A percentile compares a stretch with the other conserved stretches of the same genome.
Evolutionary conservation across 805 yeast genomes (phyloP).

Genomic region (Candida takata): DNA sequence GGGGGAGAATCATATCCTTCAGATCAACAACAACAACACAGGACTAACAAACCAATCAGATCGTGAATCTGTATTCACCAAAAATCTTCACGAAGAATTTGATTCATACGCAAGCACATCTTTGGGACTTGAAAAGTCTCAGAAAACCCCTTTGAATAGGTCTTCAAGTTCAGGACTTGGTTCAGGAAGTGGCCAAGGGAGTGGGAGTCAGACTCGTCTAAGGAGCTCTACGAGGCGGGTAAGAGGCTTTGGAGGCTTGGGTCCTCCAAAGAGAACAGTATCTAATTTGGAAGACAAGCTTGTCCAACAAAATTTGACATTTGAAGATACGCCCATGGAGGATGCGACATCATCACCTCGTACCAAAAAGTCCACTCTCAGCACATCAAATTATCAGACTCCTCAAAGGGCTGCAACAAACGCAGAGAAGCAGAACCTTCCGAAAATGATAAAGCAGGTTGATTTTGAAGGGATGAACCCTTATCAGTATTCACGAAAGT

Average conservation of each 20-base stretch:
- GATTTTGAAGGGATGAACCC: slow-evolving; percentile 35
- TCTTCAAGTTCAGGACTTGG: slow-evolving; percentile 10
- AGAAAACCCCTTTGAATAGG: slow-evolving; percentile 17
- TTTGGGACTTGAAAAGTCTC: slow-evolving; percentile 8
- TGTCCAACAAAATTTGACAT: slow-evolving; percentile 1
- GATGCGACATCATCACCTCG: slow-evolving; percentile 8
- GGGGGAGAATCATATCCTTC: slow-evolving; percentile 8
- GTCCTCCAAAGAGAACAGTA: slow-evolving; percentile 31
- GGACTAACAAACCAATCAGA: slow-evolving; percentile 17
- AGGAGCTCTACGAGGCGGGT: slow-evolving; percentile 26
- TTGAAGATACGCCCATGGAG: slow-evolving; percentile 21
- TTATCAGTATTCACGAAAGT: slow-evolving; percentile 31
- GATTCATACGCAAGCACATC: slow-evolving; percentile 15
- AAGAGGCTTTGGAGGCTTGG: slow-evolving; percentile 24
- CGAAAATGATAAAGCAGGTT: neutral
- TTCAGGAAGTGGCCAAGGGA: slow-evolving; percentile 6
- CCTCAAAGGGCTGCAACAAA: neutral
- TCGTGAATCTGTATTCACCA: slow-evolving; percentile 20
- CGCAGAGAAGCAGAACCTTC: neutral
- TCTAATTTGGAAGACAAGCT: slow-evolving; percentile 4
- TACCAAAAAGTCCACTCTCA: neutral
- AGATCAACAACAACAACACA: slow-evolving; percentile 8
- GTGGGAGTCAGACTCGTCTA: slow-evolving; percentile 16
- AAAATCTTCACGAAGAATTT: slow-evolving; percentile 7
- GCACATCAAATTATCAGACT: neutral